These are phyloP conservation scores for Boletus holoroseus DNA, from an alignment of 1,284 basidiomycete species.

Conservation along the genomic window DNA sequence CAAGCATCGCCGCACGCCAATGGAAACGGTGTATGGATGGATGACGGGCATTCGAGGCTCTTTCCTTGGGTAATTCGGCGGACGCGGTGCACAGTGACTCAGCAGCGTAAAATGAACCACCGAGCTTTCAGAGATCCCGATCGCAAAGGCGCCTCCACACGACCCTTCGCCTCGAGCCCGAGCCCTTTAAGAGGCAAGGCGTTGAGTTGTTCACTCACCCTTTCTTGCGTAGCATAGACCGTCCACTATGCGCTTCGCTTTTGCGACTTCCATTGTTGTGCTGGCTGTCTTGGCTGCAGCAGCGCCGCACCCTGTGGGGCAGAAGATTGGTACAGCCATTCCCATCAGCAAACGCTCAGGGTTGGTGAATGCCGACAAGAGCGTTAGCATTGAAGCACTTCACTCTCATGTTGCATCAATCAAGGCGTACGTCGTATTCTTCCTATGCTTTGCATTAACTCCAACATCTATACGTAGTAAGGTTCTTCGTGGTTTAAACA, in stretches of 20 bases:
- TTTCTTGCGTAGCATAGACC: neutral
- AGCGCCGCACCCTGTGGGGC: neutral
- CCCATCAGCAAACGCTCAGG: constrained; percentile 17
- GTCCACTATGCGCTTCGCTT: constrained; percentile 8
- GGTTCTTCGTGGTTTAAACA: constrained; percentile 9
- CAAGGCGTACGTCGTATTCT: constrained; percentile 12
- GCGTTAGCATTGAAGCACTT: constrained; percentile 11
- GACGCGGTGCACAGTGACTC: neutral
- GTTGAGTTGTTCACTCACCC: neutral
- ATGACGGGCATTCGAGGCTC: neutral
- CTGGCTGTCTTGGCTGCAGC: constrained; percentile 9
- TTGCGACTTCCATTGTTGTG: neutral
- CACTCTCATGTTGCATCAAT: constrained; percentile 11
- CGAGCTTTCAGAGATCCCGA: neutral
- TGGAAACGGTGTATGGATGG: no score
- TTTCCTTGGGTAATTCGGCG: neutral
- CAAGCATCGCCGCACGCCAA: no score
- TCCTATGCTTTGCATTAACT: neutral
- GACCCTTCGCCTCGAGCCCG: neutral
- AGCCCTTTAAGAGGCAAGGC: constrained; percentile 2
- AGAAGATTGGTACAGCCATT: neutral
- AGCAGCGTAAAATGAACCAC: neutral
- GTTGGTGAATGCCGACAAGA: constrained; percentile 11
- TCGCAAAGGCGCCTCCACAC: neutral
- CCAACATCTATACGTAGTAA: constrained; percentile 14